Evolutionary conservation across 2,329 filamentous ascomycete genomes (phyloP).

Genomic region (Neofusicoccum parvum): DNA sequence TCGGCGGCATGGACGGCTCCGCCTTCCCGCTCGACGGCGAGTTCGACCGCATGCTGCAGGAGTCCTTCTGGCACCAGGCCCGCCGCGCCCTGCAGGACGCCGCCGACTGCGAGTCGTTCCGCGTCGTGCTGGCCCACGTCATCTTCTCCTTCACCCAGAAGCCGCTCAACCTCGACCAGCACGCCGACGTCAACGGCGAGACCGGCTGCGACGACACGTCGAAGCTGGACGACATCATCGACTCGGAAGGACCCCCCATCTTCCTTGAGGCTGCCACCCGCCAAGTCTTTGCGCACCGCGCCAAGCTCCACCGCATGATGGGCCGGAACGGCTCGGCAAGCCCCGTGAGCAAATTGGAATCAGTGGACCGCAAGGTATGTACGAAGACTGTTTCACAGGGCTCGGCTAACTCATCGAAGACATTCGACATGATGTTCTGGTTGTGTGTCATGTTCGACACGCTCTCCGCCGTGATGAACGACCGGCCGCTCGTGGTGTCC

Average conservation of each 20-base stretch:
- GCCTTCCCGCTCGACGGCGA: conserved; percentile 24
- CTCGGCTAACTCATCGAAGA: conserved; percentile 32
- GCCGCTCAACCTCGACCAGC: conserved; percentile 33
- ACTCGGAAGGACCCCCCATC: conserved; percentile 39
- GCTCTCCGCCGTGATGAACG: conserved; percentile 56
- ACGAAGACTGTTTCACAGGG: fast-evolving
- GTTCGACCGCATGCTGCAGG: conserved; percentile 43
- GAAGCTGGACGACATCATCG: conserved; percentile 35
- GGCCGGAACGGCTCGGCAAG: not conserved
- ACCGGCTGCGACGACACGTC: conserved; percentile 32
- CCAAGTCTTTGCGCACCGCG: conserved; percentile 39
- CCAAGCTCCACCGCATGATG: conserved; percentile 11
- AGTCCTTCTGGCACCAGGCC: conserved; percentile 47
- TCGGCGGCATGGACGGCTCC: conserved; percentile 26
- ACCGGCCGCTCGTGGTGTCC: conserved; percentile 47
- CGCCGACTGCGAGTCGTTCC: conserved; percentile 47
- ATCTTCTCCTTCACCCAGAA: conserved; percentile 50
- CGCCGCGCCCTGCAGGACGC: conserved; percentile 41
- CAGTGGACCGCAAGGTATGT: conserved; percentile 4
- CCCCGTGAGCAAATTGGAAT: not conserved
- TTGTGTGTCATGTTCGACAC: conserved; percentile 63
- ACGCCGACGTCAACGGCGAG: conserved; percentile 10
- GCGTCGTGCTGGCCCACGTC: conserved; percentile 48
- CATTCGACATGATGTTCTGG: conserved; percentile 60
- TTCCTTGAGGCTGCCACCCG: conserved; percentile 45